Percentiles rank a stretch among this genome's conserved stretches.
These are phyloP conservation scores for Globisporangium parvum DNA, from an alignment of 352 stramenopile genomes.

Conservation along the genomic window DNA sequence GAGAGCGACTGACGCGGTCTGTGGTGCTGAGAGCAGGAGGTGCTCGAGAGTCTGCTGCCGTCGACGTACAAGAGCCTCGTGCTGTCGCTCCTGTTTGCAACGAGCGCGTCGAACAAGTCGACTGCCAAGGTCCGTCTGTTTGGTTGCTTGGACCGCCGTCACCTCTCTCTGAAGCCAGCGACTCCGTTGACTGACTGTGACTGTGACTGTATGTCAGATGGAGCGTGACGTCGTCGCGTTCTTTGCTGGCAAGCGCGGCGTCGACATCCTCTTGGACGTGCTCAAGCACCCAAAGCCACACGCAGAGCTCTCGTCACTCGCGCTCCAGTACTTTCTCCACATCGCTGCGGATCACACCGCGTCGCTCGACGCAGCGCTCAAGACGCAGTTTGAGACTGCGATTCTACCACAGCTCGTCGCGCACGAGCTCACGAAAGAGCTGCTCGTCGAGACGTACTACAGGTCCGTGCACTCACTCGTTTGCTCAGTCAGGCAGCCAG, in stretches of 20 bases:
- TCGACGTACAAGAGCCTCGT: constrained; percentile 68
- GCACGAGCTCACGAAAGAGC: constrained; percentile 60
- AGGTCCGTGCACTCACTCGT: constrained; percentile 18
- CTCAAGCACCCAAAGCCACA: constrained; percentile 62
- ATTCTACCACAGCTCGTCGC: constrained; percentile 55
- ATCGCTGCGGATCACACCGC: constrained; percentile 51
- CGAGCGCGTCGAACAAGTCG: constrained; percentile 46
- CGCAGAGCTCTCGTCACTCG: constrained; percentile 61
- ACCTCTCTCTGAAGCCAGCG: too few species aligned
- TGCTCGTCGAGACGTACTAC: constrained; percentile 71
- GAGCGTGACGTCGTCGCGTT: constrained; percentile 39
- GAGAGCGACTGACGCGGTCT: background rate
- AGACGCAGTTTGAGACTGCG: constrained; percentile 36
- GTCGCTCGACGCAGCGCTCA: constrained; percentile 29
- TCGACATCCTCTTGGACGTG: constrained; percentile 64
- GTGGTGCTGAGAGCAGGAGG: constrained; percentile 36
- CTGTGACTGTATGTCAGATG: constrained; percentile 35
- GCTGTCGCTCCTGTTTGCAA: constrained; percentile 66
- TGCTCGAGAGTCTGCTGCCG: constrained; percentile 75
- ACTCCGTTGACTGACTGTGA: background rate
- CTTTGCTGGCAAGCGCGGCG: constrained; percentile 39
- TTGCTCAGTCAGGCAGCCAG: too few species aligned
- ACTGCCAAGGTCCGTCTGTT: constrained; percentile 36
- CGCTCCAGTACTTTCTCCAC: constrained; percentile 80
- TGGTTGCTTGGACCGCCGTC: too few species aligned